These are phyloP conservation scores for Fraxinus anomala DNA, from an alignment of 257 asterid genomes.

Conservation along the genomic window DNA sequence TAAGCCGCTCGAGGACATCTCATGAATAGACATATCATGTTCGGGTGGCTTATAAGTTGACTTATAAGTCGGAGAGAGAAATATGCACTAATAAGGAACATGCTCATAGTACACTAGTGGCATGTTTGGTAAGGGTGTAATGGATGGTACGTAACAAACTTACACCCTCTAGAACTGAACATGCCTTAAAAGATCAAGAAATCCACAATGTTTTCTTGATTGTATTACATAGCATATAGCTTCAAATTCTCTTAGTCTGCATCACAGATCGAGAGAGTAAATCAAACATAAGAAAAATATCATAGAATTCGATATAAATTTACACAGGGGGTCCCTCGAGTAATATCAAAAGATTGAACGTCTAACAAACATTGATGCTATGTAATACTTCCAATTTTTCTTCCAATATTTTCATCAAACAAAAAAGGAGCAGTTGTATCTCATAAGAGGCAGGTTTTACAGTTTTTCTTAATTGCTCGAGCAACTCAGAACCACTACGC, in stretches of 20 bases:
- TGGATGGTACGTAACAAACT: background rate
- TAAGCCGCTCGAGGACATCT: too few species aligned
- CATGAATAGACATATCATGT: too few species aligned
- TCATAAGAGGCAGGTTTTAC: background rate
- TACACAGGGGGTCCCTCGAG: too few species aligned
- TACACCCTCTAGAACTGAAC: background rate
- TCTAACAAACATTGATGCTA: background rate
- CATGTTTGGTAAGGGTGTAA: background rate
- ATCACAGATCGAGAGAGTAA: background rate
- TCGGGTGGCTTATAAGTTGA: background rate
- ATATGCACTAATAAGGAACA: background rate
- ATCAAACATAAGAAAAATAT: background rate
- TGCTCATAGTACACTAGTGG: background rate
- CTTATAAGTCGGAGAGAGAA: background rate
- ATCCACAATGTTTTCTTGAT: background rate
- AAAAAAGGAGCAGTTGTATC: background rate
- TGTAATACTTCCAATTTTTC: background rate
- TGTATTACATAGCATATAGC: background rate
- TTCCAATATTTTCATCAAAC: background rate
- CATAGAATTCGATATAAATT: background rate
- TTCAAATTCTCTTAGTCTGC: background rate
- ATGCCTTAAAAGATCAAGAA: background rate
- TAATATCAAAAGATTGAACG: too few species aligned
- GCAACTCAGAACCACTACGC: background rate
- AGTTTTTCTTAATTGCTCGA: slow-evolving; percentile 6